A percentile compares a stretch with the other conserved stretches of the same genome.
These are phyloP conservation scores for Larix sibirica DNA, from an alignment of 83 land plant species.

Conservation along the genomic window DNA sequence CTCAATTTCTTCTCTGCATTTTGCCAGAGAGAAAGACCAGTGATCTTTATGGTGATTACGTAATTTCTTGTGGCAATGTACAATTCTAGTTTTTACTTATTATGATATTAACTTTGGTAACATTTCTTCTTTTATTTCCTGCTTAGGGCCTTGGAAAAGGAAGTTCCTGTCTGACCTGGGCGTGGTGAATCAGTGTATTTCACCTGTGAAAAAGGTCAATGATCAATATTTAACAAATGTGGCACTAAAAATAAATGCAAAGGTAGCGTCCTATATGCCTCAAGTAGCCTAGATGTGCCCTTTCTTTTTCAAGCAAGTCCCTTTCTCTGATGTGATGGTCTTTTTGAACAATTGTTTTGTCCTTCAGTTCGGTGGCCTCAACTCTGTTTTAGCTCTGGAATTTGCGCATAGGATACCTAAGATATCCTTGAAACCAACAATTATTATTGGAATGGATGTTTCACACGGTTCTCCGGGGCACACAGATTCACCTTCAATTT, in stretches of 20 bases:
- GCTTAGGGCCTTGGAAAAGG: slow-evolving; percentile 84
- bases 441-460: slow-evolving; percentile 96
- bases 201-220: slow-evolving; percentile 59
- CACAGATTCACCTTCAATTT: slow-evolving; percentile 88
- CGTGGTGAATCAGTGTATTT: slow-evolving; percentile 84
- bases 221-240: slow-evolving; percentile 90
- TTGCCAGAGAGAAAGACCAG: slow-evolving; percentile 64
- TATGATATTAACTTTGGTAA: not conserved
- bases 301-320: not conserved
- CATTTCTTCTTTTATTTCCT: not conserved
- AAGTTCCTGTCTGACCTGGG: slow-evolving; percentile 63
- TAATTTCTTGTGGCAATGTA: not conserved
- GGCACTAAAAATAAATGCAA: slow-evolving; percentile 86
- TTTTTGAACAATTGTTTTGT: not conserved
- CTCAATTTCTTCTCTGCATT: slow-evolving; percentile 61
- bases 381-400: slow-evolving; percentile 61
- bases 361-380: slow-evolving; percentile 82
- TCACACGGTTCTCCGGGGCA: slow-evolving; percentile 95
- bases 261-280: slow-evolving; percentile 34
- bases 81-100: not conserved
- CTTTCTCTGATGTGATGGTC: not conserved
- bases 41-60: slow-evolving; percentile 47
- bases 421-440: slow-evolving; percentile 61
- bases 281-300: not conserved
- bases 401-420: slow-evolving; percentile 33